A percentile compares a stretch with the other conserved stretches of the same genome.
Conservation (phyloP, 768 basidiomycete genomes). For the Phallus indusiatus region DNA sequence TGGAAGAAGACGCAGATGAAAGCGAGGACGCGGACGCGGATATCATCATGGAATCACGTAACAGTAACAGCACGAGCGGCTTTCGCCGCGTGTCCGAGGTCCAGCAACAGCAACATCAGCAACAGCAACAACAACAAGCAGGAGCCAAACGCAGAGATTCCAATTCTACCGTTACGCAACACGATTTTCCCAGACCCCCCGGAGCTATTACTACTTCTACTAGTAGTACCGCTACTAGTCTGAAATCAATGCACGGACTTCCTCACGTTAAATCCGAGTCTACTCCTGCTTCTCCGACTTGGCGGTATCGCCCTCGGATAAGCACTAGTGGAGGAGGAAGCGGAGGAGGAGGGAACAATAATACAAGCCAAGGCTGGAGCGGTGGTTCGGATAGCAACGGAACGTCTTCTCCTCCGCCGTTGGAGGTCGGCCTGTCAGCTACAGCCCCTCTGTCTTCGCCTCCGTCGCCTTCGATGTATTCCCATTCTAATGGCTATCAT, state of each 20-base stretch:
- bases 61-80: background rate
- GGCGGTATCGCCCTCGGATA: background rate
- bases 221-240: too few species aligned
- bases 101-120: too few species aligned
- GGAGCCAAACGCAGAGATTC: conserved; percentile 5
- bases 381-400: background rate
- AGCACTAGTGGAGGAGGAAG: background rate
- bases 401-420: background rate
- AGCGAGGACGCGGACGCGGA: background rate
- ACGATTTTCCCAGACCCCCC: conserved; percentile 1
- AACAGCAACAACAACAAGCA: too few species aligned
- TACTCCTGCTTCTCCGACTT: conserved; percentile 6
- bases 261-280: conserved; percentile 9
- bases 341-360: background rate
- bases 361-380: too few species aligned
- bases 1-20: too few species aligned
- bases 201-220: too few species aligned
- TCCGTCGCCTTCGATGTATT: conserved; percentile 6
- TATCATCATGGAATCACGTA: background rate
- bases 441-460: conserved; percentile 1
- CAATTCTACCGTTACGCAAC: background rate
- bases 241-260: background rate
- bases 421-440: background rate
- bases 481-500: conserved; percentile 11
- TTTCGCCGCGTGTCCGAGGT: too few species aligned